A percentile compares a stretch with the other conserved stretches of the same genome.
Conservation (phyloP, 768 basidiomycete species). For the Tulasnella sp. region DNA sequence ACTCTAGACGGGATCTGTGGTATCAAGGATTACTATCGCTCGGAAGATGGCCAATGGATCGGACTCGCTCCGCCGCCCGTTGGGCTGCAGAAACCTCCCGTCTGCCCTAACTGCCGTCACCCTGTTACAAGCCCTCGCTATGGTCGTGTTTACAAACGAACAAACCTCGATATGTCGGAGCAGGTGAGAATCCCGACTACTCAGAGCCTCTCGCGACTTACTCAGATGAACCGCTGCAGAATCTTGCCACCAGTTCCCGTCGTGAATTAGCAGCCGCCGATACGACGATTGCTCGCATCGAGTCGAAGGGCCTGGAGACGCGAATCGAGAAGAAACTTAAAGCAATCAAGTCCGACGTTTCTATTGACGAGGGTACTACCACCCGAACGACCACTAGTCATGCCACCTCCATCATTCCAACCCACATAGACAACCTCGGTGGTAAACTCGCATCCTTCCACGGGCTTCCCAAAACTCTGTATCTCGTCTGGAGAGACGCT, state of each 20-base stretch:
- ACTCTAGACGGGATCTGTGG: slow-evolving; percentile 50
- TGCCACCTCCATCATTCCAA: not conserved
- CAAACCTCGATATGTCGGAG: slow-evolving; percentile 52
- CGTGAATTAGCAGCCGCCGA: too few species aligned
- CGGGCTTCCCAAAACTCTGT: not conserved
- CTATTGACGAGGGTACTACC: too few species aligned
- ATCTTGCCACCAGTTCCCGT: slow-evolving; percentile 43
- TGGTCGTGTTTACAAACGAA: slow-evolving; percentile 47
- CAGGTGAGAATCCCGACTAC: slow-evolving; percentile 15
- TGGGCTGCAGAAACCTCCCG: slow-evolving; percentile 35
- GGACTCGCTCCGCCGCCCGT: slow-evolving; percentile 33
- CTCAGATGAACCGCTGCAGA: slow-evolving; percentile 25
- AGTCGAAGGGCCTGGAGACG: too few species aligned
- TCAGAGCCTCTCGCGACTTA: not conserved
- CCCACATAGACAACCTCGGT: not conserved
- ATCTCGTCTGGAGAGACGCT: slow-evolving; percentile 31
- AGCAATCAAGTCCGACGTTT: too few species aligned
- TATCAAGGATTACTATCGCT: slow-evolving; percentile 40
- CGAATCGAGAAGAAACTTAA: too few species aligned
- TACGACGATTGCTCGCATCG: too few species aligned
- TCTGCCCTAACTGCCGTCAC: slow-evolving; percentile 50
- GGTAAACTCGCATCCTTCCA: not conserved
- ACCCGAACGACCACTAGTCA: too few species aligned
- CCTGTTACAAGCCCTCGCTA: slow-evolving; percentile 49
- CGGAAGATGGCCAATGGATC: slow-evolving; percentile 32